Conservation (phyloP, 208 protist species). For the Wallacemonas sp. region DNA sequence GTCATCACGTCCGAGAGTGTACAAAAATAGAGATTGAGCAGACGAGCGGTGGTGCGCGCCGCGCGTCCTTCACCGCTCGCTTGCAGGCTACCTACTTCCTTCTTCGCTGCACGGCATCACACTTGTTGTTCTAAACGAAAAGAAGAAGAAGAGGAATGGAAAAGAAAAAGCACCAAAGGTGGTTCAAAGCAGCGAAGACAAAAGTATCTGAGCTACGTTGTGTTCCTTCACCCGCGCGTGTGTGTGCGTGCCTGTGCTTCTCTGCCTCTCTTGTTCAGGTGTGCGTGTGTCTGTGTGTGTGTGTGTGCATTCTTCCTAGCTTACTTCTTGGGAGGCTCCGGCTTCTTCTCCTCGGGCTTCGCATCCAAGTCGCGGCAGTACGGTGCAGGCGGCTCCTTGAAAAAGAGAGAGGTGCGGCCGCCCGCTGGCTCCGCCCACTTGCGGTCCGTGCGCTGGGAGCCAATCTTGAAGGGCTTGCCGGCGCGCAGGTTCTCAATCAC, state of each 20-base stretch:
- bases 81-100: too few species aligned
- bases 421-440: constrained; percentile 72
- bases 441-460: constrained; percentile 74
- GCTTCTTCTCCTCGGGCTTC: constrained; percentile 58
- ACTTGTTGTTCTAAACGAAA: too few species aligned
- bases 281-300: background rate
- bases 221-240: too few species aligned
- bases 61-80: background rate
- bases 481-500: constrained; percentile 77
- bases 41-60: background rate
- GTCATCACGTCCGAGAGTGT: background rate
- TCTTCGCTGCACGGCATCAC: too few species aligned
- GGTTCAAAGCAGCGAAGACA: constrained; percentile 11
- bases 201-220: too few species aligned
- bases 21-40: constrained; percentile 17
- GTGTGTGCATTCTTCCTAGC: background rate
- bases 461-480: constrained; percentile 80
- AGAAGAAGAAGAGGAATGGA: constrained; percentile 14
- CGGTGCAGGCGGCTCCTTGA: constrained; percentile 81
- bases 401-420: constrained; percentile 82
- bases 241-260: too few species aligned
- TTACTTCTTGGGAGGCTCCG: constrained; percentile 38
- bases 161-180: background rate
- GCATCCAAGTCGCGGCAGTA: constrained; percentile 88
- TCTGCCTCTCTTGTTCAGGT: too few species aligned